Base-by-base conservation (phyloP, 1,139 yeast genomes). In the Nadsonia starkeyi-henricii region DNA sequence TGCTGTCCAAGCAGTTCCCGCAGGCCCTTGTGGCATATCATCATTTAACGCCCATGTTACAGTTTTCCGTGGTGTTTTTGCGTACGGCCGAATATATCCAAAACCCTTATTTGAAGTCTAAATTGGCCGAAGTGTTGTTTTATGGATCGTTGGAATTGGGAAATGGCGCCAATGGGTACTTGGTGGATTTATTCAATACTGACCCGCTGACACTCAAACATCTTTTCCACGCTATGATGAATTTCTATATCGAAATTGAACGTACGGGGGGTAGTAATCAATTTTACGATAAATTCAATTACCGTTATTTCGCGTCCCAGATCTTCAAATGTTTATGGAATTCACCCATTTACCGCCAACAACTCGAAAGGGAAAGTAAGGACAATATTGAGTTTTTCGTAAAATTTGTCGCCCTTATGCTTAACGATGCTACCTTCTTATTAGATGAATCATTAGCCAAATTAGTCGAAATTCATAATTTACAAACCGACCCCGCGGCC, bases 211-310 rank as follows among this genome's bases (percentile, higher is more conserved):
- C 86, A 1, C 67, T 70, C 44, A 71, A 80, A 46, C 79, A 89
- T 60, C 63, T 93, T 51, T 70, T 91, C 51, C 89, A 85, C 58
- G 83, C 95, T 0, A 71, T 91, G 52, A 74, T 91, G 66, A 93
- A 86, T 59, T 84, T 88, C 55, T 91, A 91, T 63, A 95, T 91
- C 43, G 88, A 85, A 74, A 91, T 89, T 50, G 99, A 91, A 62
- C 86, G 85, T 61, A 93, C 98, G 0, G 98, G 98, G 7, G 84
- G 96, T 2, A 81, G 93, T 4, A 81, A 95, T 0, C 98, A 91
- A 65, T 91, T 91, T 62, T 91, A 91, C 63, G 99, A 91, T 66
- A 91, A 91, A 64, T 91, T 93, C 68, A 89, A 86, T 64, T 78
- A 86, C 46, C 75, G 98, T 62, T 91, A 79, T 64, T 83, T 86